phyloP scores from a whole-genome alignment of 257 asterid species.

The Solanum virginianum region DNA sequence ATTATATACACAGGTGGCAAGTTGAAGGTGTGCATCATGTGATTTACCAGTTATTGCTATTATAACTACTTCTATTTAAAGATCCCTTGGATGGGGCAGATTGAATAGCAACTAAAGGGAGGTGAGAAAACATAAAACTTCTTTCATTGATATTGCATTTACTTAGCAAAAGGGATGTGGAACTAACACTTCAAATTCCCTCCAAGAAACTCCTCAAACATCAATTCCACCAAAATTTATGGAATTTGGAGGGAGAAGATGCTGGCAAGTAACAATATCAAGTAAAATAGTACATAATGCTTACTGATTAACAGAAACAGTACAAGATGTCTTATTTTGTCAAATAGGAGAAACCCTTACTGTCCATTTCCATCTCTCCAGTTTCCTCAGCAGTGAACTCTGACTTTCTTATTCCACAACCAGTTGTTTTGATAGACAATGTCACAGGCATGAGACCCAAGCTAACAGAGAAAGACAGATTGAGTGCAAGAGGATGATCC shows the following conservation, averaged over 20 bases:
- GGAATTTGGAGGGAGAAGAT: background rate
- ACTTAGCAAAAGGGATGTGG: background rate
- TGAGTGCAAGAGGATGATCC: slow-evolving; percentile 90
- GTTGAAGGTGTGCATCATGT: background rate
- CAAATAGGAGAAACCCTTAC: slow-evolving; percentile 28
- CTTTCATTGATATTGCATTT: background rate
- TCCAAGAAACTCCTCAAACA: background rate
- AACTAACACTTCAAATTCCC: background rate
- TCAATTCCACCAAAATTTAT: background rate
- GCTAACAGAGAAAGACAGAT: slow-evolving; percentile 72
- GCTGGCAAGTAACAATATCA: background rate
- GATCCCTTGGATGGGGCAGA: background rate
- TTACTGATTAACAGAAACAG: background rate
- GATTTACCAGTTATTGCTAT: background rate
- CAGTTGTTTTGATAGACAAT: slow-evolving; percentile 60
- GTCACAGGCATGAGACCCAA: slow-evolving; percentile 84
- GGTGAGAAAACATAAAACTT: background rate
- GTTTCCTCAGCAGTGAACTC: slow-evolving; percentile 59
- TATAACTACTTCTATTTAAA: background rate
- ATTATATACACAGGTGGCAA: background rate
- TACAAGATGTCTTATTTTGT: background rate
- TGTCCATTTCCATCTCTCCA: slow-evolving; percentile 49
- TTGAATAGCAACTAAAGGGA: background rate
- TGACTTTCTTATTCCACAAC: slow-evolving; percentile 79
- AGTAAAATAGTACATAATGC: background rate